A percentile compares a stretch with the other conserved stretches of the same genome.
Evolutionary conservation across 1,284 basidiomycete species (phyloP).

Genomic region (Fomes fomentarius): DNA sequence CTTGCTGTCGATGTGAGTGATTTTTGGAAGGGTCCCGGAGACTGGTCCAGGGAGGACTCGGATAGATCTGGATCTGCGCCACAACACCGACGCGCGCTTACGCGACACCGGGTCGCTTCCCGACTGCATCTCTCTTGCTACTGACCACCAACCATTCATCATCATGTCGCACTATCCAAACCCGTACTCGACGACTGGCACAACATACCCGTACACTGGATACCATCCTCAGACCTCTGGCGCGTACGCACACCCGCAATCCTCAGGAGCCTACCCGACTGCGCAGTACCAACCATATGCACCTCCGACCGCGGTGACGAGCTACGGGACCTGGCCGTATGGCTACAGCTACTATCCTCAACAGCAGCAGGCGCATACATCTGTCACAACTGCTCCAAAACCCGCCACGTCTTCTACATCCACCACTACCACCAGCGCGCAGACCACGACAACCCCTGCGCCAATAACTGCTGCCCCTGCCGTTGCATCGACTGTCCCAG

Average conservation of each 20-base stretch:
- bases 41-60: background rate
- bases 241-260: constrained; percentile 27
- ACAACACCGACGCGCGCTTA: constrained; percentile 3
- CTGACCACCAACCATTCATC: background rate
- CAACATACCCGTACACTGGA: constrained; percentile 31
- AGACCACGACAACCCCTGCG: constrained; percentile 24
- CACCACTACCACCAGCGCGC: constrained; percentile 20
- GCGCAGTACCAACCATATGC: constrained; percentile 35
- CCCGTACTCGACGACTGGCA: constrained; percentile 24
- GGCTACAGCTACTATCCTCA: constrained; percentile 33
- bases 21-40: too few species aligned
- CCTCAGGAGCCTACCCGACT: constrained; percentile 33
- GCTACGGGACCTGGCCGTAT: constrained; percentile 38
- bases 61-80: constrained; percentile 17
- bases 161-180: constrained; percentile 36
- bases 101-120: background rate
- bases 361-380: constrained; percentile 19
- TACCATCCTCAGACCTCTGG: constrained; percentile 27
- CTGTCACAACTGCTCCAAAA: constrained; percentile 13
- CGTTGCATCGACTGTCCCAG: constrained; percentile 15
- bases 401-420: constrained; percentile 22
- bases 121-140: too few species aligned
- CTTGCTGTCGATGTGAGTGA: background rate
- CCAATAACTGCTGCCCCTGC: constrained; percentile 25
- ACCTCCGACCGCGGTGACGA: constrained; percentile 34